Percentiles rank a stretch among this genome's conserved stretches.
phyloP scores from a whole-genome alignment of 1,284 basidiomycete genomes.

The Rhodotorula glutinis region DNA sequence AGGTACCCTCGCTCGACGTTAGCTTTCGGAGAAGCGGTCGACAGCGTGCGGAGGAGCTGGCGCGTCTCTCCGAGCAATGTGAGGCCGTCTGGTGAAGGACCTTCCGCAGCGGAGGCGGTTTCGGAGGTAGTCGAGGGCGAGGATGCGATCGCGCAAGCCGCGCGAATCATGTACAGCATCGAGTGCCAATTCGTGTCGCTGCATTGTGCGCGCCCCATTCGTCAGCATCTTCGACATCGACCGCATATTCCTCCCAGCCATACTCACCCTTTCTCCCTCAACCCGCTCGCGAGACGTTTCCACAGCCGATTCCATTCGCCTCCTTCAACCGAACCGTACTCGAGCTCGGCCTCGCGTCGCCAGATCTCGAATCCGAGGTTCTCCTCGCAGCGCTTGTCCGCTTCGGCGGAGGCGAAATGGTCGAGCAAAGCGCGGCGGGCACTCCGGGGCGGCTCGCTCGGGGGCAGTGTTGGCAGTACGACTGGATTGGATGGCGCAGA shows the following conservation, averaged over 20 bases:
- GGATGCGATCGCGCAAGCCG: conserved; percentile 61
- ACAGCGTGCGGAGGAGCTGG: conserved; percentile 59
- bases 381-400: conserved; percentile 52
- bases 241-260: conserved; percentile 12
- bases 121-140: conserved; percentile 54
- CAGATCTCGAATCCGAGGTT: conserved; percentile 66
- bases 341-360: conserved; percentile 41
- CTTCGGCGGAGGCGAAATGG: conserved; percentile 29
- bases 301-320: conserved; percentile 55
- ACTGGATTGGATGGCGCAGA: conserved; percentile 2
- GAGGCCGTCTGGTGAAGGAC: not conserved
- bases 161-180: conserved; percentile 51
- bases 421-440: conserved; percentile 17
- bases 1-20: conserved; percentile 65
- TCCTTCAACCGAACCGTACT: conserved; percentile 23
- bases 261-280: conserved; percentile 46
- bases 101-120: not conserved
- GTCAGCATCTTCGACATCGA: not conserved
- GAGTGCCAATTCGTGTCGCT: conserved; percentile 77
- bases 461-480: conserved; percentile 3
- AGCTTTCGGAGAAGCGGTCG: conserved; percentile 58
- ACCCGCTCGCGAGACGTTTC: conserved; percentile 58
- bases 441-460: not conserved
- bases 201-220: no score
- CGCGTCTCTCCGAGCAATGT: conserved; percentile 47